phyloP scores from a whole-genome alignment of 2,329 filamentous ascomycete genomes.

The Colletotrichum siamense region DNA sequence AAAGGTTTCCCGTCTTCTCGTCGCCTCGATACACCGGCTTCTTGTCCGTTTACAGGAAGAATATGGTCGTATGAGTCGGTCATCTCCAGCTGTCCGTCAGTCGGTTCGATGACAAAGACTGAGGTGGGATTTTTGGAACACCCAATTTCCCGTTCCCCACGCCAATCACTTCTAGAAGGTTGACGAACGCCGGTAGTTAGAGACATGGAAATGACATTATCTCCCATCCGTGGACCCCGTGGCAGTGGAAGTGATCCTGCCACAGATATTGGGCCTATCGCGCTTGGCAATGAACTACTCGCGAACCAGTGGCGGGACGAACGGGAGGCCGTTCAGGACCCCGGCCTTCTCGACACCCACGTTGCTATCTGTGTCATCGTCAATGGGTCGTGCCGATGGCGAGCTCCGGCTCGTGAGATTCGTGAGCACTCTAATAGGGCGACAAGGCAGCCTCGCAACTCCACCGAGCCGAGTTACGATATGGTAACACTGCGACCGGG shows the following conservation, averaged over 20 bases:
- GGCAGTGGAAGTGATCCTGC: constrained; percentile 1
- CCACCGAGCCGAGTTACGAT: not conserved
- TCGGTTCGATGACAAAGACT: not conserved
- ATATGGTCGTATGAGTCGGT: not conserved
- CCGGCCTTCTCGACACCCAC: not conserved
- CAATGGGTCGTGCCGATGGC: constrained; percentile 19
- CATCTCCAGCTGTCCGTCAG: not conserved
- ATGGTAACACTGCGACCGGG: not conserved
- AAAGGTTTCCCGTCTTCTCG: not conserved
- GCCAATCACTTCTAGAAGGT: constrained; percentile 24
- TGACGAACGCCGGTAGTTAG: constrained; percentile 19
- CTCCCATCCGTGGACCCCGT: constrained; percentile 14
- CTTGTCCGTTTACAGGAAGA: not conserved
- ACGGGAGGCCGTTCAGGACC: constrained; percentile 12
- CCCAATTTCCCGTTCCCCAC: constrained; percentile 23
- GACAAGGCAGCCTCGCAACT: not conserved
- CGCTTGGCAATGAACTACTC: constrained; percentile 14
- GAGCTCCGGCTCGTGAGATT: constrained; percentile 14
- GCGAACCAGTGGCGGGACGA: not conserved
- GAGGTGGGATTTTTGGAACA: constrained; percentile 5
- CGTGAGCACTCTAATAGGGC: not conserved
- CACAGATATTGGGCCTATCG: constrained; percentile 10
- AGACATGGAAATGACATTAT: constrained; percentile 23
- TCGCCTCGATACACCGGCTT: constrained; percentile 2
- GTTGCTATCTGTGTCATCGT: constrained; percentile 1